phyloP scores from a whole-genome alignment of 2,329 filamentous ascomycete species.

The Harringtonia lauricola region DNA sequence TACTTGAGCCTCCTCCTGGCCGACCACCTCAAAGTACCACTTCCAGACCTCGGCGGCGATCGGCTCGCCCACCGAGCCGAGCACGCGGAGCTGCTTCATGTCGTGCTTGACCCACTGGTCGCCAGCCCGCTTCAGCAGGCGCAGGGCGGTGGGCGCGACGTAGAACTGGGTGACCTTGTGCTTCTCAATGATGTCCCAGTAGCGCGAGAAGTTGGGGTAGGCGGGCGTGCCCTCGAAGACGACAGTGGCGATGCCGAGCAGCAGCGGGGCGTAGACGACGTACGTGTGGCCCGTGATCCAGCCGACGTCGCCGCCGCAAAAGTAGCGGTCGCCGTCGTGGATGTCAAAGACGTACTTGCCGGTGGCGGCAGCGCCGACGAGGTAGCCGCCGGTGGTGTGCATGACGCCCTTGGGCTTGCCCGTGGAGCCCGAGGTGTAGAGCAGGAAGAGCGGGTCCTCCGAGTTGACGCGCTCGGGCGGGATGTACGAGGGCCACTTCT shows the following conservation, averaged over 20 bases:
- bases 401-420: constrained; percentile 98
- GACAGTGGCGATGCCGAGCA: constrained; percentile 87
- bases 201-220: constrained; percentile 94
- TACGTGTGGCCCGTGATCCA: constrained; percentile 99
- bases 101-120: constrained; percentile 82
- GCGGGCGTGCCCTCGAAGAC: constrained; percentile 97
- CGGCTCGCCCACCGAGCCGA: constrained; percentile 93
- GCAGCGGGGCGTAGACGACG: constrained; percentile 88
- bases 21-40: constrained; percentile 95
- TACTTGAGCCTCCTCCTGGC: constrained; percentile 85
- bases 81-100: constrained; percentile 80
- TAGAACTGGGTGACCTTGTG: constrained; percentile 97
- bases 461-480: constrained; percentile 81
- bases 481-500: constrained; percentile 92
- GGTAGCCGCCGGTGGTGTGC: constrained; percentile 92
- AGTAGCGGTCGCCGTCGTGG: constrained; percentile 85
- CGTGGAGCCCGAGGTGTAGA: constrained; percentile 96
- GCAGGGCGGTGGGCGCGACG: constrained; percentile 87
- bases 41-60: constrained; percentile 99
- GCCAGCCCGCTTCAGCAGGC: constrained; percentile 88
- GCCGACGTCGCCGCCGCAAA: constrained; percentile 95
- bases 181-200: constrained; percentile 97
- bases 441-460: constrained; percentile 91
- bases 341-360: constrained; percentile 99
- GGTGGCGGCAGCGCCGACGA: constrained; percentile 85